Conservation (phyloP, 306 rosid species). For the Urtica urens region DNA sequence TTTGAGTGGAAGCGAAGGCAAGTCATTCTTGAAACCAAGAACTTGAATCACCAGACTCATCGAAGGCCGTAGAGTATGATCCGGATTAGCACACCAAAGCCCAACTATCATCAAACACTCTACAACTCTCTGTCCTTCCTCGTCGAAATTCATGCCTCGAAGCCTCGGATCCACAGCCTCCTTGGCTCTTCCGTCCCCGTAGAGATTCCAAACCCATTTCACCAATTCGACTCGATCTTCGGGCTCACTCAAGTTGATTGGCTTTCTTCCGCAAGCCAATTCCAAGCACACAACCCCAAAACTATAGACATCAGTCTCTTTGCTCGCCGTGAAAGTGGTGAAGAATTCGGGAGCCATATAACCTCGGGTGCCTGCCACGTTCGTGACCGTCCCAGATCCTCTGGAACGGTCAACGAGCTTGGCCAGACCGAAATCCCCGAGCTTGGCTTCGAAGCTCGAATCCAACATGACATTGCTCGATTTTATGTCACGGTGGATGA, state of each 20-base stretch:
- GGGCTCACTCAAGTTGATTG: not conserved
- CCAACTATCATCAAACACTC: constrained; percentile 5
- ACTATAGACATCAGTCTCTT: constrained; percentile 14
- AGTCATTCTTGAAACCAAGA: constrained; percentile 1
- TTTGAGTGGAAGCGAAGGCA: constrained; percentile 6
- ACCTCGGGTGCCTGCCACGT: constrained; percentile 12
- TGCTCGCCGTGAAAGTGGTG: constrained; percentile 10
- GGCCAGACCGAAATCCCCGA: constrained; percentile 13
- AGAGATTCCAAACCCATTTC: constrained; percentile 13
- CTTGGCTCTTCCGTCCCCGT: constrained; percentile 3
- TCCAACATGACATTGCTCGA: constrained; percentile 13
- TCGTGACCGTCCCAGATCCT: not conserved
- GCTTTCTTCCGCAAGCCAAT: constrained; percentile 8
- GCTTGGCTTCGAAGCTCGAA: constrained; percentile 12
- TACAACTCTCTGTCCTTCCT: not conserved
- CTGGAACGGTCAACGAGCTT: constrained; percentile 8
- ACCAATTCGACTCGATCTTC: constrained; percentile 4
- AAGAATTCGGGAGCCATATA: constrained; percentile 13
- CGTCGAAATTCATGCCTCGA: not conserved
- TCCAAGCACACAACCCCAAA: constrained; percentile 12
- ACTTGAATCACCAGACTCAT: constrained; percentile 9
- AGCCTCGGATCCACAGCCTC: constrained; percentile 4
- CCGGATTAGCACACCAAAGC: constrained; percentile 16
- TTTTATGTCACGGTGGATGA: constrained; percentile 10
- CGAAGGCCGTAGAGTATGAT: constrained; percentile 2